Base-by-base conservation (phyloP, 495 filamentous ascomycete genomes). In the Oidiodendron maius region DNA sequence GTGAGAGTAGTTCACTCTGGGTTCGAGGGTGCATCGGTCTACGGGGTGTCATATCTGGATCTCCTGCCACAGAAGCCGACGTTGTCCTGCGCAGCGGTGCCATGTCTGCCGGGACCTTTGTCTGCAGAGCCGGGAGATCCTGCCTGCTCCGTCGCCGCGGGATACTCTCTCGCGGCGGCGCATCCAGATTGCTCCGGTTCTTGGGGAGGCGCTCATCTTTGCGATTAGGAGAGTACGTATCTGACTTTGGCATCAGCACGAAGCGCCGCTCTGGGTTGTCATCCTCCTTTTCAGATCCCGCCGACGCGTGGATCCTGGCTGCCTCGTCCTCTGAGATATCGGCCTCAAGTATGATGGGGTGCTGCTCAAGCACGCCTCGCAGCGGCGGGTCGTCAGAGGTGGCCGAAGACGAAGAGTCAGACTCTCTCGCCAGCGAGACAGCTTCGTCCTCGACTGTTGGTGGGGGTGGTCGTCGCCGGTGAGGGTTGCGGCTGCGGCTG, bases 371-470 rank as follows among this genome's bases (percentile, higher is more conserved):
- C 12, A 48, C 51, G 16, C 59, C 59, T 12, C 56, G 52, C 24
- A 54, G 20, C 4, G 59, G 59, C 20, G 59, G 59, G 32, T 59
- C 59, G 44, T 61, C 49, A 15, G 32, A 43, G 8, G 48, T 22
- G 16, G 30, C 43, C 17, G 34, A 17, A 4, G 44, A 13, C 1
- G 38, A 36, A n/a, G n/a, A n/a, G 26, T 23, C 45, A 3, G 38
- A 52, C 28, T 62, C 59, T 40, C 48, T 34, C 3, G 53, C 40
- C 40, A 62, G 35, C 17, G 59, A 59, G 3, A 53, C 41, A 0
- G 16, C 32, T 28, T 62, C 59, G 21, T 62, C 59, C 36, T 62
- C 59, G 8, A 55, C 59, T 16, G 40, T 53, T 9, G 59, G 55
- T 30, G 43, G 34, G 2, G 58, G 59, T 15, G 50, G 50, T 16